A percentile compares a stretch with the other conserved stretches of the same genome.
phyloP scores from a whole-genome alignment of 495 filamentous ascomycete species.

The Penicillium canescens region DNA sequence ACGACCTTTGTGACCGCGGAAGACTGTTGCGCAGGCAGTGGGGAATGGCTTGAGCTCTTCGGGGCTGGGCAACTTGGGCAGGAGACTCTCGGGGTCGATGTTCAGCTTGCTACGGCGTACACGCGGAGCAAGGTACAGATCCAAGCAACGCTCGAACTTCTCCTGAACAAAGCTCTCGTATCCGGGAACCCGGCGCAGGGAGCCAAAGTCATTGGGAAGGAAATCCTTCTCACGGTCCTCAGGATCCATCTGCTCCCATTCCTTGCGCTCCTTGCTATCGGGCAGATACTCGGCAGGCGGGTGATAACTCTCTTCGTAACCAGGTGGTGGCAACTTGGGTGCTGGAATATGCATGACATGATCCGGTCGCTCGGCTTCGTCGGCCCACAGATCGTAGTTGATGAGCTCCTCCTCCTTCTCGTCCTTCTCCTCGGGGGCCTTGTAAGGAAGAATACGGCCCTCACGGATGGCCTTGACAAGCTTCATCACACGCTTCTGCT shows the following conservation, averaged over 20 bases:
- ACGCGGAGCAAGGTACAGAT: constrained; percentile 91
- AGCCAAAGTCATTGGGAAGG: constrained; percentile 75
- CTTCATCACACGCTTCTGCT: constrained; percentile 97
- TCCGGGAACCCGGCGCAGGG: constrained; percentile 89
- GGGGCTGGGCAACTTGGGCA: constrained; percentile 93
- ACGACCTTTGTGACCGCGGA: constrained; percentile 83
- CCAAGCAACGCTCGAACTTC: constrained; percentile 91
- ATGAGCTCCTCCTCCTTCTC: constrained; percentile 68
- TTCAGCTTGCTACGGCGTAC: constrained; percentile 92
- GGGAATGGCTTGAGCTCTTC: constrained; percentile 94
- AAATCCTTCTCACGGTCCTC: constrained; percentile 92
- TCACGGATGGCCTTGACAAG: constrained; percentile 93
- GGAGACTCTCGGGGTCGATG: constrained; percentile 89
- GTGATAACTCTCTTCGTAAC: constrained; percentile 93
- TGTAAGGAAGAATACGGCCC: constrained; percentile 90
- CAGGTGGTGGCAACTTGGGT: constrained; percentile 89
- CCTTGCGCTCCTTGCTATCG: constrained; percentile 75
- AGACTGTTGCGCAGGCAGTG: constrained; percentile 79
- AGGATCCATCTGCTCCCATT: constrained; percentile 86
- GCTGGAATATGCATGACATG: constrained; percentile 96
- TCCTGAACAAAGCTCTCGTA: constrained; percentile 90
- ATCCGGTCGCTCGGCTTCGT: constrained; percentile 79
- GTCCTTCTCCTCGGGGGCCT: constrained; percentile 72
- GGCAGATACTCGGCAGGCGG: constrained; percentile 95
- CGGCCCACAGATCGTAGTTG: constrained; percentile 92